These are phyloP conservation scores for Phalaenopsis equestris DNA, from an alignment of 106 monocot genomes.

Conservation along the genomic window DNA sequence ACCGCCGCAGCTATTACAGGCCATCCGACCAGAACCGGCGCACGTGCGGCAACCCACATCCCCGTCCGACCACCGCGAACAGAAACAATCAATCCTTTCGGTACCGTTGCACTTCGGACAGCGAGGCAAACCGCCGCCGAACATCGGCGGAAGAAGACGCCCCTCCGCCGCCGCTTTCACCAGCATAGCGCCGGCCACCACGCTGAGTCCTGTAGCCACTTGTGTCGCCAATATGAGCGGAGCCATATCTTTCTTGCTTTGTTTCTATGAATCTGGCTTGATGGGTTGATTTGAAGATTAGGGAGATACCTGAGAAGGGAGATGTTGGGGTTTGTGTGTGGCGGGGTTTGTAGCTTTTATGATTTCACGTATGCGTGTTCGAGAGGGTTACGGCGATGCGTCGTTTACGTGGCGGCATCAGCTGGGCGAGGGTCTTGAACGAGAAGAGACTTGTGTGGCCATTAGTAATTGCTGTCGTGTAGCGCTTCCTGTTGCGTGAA, in stretches of 20 bases:
- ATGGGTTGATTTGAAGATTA: neutral
- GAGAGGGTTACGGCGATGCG: neutral
- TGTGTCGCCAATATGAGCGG: slow-evolving; percentile 72
- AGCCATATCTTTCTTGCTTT: slow-evolving; percentile 26
- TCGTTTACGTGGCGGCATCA: neutral
- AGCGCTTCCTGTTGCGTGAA: neutral
- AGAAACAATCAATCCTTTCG: slow-evolving; percentile 66
- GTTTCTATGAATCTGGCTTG: neutral
- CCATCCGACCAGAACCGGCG: slow-evolving; percentile 75
- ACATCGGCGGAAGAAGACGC: slow-evolving; percentile 22
- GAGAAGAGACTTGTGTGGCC: neutral
- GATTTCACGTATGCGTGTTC: neutral
- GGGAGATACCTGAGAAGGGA: neutral
- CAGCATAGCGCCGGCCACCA: slow-evolving; percentile 69
- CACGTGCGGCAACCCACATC: slow-evolving; percentile 84
- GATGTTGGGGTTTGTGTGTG: neutral
- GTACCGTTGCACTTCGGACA: slow-evolving; percentile 74
- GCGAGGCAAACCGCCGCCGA: slow-evolving; percentile 20
- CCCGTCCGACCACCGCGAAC: slow-evolving; percentile 86
- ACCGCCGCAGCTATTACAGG: slow-evolving; percentile 75
- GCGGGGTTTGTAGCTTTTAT: neutral
- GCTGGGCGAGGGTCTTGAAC: neutral
- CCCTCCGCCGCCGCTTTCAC: slow-evolving; percentile 53
- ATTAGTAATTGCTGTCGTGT: neutral
- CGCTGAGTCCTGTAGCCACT: slow-evolving; percentile 53